These are phyloP conservation scores for Pulicaria dysenterica DNA, from an alignment of 129 eudicot species.

Conservation along the genomic window DNA sequence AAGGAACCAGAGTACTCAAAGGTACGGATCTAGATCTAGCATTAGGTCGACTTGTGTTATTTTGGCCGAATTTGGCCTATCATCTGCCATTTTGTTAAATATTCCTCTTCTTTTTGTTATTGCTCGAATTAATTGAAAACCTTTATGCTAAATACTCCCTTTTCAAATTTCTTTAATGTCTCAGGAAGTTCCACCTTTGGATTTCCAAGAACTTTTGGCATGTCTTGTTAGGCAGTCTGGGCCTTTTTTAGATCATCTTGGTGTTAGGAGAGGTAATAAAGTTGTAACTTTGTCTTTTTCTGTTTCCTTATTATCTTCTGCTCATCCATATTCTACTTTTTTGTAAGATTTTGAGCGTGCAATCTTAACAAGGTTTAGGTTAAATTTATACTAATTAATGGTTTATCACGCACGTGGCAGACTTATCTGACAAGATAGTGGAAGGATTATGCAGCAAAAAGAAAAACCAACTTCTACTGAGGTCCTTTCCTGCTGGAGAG, in stretches of 20 bases:
- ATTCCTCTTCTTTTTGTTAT: neutral
- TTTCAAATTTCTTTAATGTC: slow-evolving; percentile 13
- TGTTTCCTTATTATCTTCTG: neutral
- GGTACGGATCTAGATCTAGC: slow-evolving; percentile 26
- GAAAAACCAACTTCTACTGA: slow-evolving; percentile 57
- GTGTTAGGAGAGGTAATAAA: slow-evolving; percentile 68
- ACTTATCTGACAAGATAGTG: slow-evolving; percentile 84
- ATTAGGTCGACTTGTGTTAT: slow-evolving; percentile 11
- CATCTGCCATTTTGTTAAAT: neutral
- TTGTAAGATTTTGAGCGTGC: neutral
- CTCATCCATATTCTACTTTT: neutral
- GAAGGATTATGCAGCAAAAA: slow-evolving; percentile 80
- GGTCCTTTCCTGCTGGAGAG: slow-evolving; percentile 61
- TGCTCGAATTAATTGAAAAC: neutral
- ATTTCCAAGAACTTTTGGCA: slow-evolving; percentile 84
- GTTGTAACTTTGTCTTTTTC: neutral
- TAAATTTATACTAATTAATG: neutral
- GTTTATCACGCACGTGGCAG: slow-evolving; percentile 40
- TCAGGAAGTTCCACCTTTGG: slow-evolving; percentile 89
- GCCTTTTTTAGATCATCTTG: slow-evolving; percentile 84
- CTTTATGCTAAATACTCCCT: slow-evolving; percentile 1
- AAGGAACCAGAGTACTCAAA: slow-evolving; percentile 40
- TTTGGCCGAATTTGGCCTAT: neutral
- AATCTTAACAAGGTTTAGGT: neutral
- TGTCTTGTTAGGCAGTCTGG: slow-evolving; percentile 85